phyloP scores from a whole-genome alignment of 108 stramenopile genomes.

The Schizochytrium sp. region DNA sequence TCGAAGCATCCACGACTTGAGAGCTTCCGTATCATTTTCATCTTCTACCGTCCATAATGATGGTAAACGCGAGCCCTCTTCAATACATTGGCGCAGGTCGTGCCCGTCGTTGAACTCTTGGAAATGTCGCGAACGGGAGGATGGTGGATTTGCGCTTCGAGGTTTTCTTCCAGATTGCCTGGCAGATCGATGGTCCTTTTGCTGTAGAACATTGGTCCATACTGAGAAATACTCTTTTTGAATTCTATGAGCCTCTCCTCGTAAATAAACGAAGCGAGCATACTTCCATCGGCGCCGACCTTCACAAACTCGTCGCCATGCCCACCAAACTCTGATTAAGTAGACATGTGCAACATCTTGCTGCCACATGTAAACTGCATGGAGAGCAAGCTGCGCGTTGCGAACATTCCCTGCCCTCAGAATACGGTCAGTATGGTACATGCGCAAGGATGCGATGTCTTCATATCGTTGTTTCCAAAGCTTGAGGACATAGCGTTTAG shows the following conservation, averaged over 20 bases:
- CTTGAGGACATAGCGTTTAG: conserved; percentile 3
- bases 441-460: neutral
- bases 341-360: conserved; percentile 19
- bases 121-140: neutral
- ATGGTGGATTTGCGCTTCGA: neutral
- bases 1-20: neutral
- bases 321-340: conserved; percentile 22
- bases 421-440: neutral
- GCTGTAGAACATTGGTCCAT: neutral
- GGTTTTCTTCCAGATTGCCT: too few relatives aligned
- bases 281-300: conserved; percentile 14
- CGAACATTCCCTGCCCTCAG: neutral
- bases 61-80: conserved; percentile 1
- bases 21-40: neutral
- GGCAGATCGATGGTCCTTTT: neutral
- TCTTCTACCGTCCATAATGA: conserved; percentile 23
- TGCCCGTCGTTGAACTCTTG: neutral
- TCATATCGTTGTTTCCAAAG: conserved; percentile 32
- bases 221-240: neutral
- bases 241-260: neutral
- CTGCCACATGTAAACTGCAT: conserved; percentile 32
- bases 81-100: neutral
- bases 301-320: conserved; percentile 24
- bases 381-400: neutral
- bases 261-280: conserved; percentile 31